These are phyloP conservation scores for Coniella vitis DNA, from an alignment of 2,329 filamentous ascomycete genomes.

Conservation along the genomic window DNA sequence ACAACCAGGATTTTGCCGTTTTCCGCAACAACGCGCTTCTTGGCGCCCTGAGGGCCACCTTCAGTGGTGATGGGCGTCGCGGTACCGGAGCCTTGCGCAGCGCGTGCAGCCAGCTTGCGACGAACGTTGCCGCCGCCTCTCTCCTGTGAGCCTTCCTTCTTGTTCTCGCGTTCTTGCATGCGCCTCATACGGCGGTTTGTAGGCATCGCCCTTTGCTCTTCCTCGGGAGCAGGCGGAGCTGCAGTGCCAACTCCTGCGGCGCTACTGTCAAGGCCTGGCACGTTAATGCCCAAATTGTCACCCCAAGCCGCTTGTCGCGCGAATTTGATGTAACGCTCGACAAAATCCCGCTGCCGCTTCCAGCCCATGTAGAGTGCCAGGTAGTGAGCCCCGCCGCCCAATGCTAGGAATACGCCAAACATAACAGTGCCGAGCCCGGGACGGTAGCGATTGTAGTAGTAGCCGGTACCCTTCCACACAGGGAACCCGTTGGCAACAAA, in stretches of 20 bases:
- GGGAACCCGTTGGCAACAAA: conserved; percentile 93
- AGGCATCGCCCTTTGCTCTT: conserved; percentile 38
- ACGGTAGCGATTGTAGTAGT: conserved; percentile 93
- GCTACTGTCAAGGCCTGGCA: conserved; percentile 52
- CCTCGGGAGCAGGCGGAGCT: conserved; percentile 38
- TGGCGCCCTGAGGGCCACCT: conserved; percentile 62
- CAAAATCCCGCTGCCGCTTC: conserved; percentile 85
- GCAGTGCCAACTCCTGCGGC: conserved; percentile 13
- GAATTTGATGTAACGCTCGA: conserved; percentile 85
- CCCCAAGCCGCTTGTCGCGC: conserved; percentile 88
- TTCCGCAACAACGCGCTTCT: conserved; percentile 83
- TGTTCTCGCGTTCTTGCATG: conserved; percentile 77
- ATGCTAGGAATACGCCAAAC: conserved; percentile 70
- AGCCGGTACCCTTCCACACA: conserved; percentile 92
- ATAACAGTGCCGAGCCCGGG: conserved; percentile 84
- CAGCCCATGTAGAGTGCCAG: conserved; percentile 76
- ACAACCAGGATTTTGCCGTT: conserved; percentile 95
- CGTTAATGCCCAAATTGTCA: conserved; percentile 59
- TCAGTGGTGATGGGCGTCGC: conserved; percentile 48
- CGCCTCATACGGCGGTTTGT: conserved; percentile 84
- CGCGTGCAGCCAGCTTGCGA: conserved; percentile 31
- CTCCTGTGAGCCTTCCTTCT: conserved; percentile 59
- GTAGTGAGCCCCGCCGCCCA: conserved; percentile 84
- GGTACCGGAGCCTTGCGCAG: conserved; percentile 33
- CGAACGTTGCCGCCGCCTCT: conserved; percentile 30